Evolutionary conservation across 73 alveolate genomes (phyloP), one percentile per base, ranked within the genome.

Genomic region (Paraurostyla sp.): DNA sequence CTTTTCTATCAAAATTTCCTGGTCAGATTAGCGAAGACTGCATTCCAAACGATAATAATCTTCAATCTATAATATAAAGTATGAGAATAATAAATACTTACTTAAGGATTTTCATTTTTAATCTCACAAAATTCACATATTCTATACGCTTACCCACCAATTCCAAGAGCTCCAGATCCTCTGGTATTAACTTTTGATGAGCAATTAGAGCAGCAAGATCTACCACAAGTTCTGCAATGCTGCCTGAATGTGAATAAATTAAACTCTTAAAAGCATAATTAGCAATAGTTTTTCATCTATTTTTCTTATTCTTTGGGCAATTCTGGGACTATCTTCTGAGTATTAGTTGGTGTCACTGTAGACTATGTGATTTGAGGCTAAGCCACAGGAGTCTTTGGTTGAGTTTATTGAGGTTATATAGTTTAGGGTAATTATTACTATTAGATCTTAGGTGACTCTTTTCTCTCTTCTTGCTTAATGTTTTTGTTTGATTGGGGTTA

Each of bases 211-310:
- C 87, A 73, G 87, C 87, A 73, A 48, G 62, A 32, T 45, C 87
- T 45, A 23, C 87, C 87, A 50, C 87, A 73, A 7, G 87, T 73
- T 45, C 87, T 45, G 71, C 87, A 73, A 50, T 73, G 87, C 73
- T 73, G 29, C 35, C 87, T 73, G 33, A 73, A 73, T 13, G 87
- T 73, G 29, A 50, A 48, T 32, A 73, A 9, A 48, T 50, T 50
- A 29, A 73, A 73, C 42, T 45, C 68, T n/a, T 45, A 9, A 57
- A 48, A 73, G 42, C 87, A 73, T 25, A 73, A 30, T 73, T 73
- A 50, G 50, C 87, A 73, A 50, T 73, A 73, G 71, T 73, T 50
- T 45, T 73, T 73, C 68, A 48, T 73, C 33, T 73, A 49, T 29
- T 73, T 73, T 30, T 73, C 87, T 50, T 48, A 30, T 30, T 73